Conservation (phyloP, 345 rosid species). For the Hibiscus tridactylites region DNA sequence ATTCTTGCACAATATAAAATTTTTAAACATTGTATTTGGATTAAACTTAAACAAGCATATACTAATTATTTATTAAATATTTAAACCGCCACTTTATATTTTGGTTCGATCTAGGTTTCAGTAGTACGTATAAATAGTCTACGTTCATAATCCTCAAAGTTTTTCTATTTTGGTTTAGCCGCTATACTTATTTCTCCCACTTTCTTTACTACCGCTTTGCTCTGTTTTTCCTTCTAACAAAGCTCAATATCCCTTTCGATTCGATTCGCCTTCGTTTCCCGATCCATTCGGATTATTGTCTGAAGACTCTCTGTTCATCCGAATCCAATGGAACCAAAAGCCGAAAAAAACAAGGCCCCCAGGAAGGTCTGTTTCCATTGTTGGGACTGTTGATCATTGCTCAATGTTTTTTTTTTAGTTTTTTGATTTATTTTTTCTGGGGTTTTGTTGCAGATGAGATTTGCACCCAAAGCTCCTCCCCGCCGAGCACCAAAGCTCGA, state of each 20-base stretch:
- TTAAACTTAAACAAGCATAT: background rate
- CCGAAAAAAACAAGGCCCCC: conserved; percentile 13
- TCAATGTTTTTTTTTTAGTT: background rate
- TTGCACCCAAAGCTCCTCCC: conserved; percentile 67
- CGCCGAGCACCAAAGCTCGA: conserved; percentile 42
- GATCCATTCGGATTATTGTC: background rate
- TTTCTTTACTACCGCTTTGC: background rate
- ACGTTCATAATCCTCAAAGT: background rate
- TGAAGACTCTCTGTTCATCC: background rate
- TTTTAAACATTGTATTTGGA: background rate
- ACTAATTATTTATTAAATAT: background rate
- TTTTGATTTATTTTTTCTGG: conserved; percentile 8
- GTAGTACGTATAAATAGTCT: background rate
- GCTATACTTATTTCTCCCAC: no score
- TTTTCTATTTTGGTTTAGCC: background rate
- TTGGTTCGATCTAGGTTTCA: background rate
- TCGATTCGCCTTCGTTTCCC: background rate
- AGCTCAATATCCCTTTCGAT: background rate
- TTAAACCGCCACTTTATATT: background rate
- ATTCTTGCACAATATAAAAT: no score
- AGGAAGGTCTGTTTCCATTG: conserved; percentile 32
- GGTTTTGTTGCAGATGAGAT: conserved; percentile 39
- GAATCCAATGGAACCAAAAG: conserved; percentile 4
- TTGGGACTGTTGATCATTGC: background rate
- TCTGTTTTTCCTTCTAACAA: background rate